Conservation (phyloP, 345 rosid genomes). For the Camelina neglecta region DNA sequence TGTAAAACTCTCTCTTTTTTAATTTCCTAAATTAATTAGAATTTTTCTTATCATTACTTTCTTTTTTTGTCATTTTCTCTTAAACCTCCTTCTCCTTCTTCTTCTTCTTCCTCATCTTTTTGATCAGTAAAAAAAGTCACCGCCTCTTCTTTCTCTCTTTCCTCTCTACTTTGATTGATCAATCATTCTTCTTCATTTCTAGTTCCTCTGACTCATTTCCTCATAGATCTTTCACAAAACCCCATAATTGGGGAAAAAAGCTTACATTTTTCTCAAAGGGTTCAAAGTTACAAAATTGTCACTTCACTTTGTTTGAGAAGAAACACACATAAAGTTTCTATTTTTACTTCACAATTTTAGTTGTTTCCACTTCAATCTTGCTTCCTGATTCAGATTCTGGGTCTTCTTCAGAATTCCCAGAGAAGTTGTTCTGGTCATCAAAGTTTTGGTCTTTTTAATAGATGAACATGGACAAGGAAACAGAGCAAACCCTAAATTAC, state of each 20-base stretch:
- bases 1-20: slow-evolving; percentile 37
- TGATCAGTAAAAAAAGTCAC: slow-evolving; percentile 43
- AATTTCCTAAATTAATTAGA: slow-evolving; percentile 1
- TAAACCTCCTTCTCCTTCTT: slow-evolving; percentile 13
- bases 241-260: slow-evolving; percentile 21
- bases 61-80: slow-evolving; percentile 38
- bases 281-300: neutral
- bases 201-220: slow-evolving; percentile 29
- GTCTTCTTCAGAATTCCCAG: slow-evolving; percentile 32
- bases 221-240: slow-evolving; percentile 14
- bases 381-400: slow-evolving; percentile 29
- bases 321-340: slow-evolving; percentile 16
- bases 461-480: slow-evolving; percentile 44
- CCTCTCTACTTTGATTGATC: slow-evolving; percentile 44
- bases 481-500: slow-evolving; percentile 41
- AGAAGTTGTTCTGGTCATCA: neutral
- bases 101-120: slow-evolving; percentile 1
- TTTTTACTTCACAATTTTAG: slow-evolving; percentile 17
- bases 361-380: slow-evolving; percentile 1
- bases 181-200: slow-evolving; percentile 30
- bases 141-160: slow-evolving; percentile 36
- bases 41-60: slow-evolving; percentile 31
- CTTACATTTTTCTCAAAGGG: slow-evolving; percentile 27
- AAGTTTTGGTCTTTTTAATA: neutral
- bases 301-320: slow-evolving; percentile 16